Base-by-base conservation (phyloP, 805 yeast species). In the Wickerhamiella sorbophila region DNA sequence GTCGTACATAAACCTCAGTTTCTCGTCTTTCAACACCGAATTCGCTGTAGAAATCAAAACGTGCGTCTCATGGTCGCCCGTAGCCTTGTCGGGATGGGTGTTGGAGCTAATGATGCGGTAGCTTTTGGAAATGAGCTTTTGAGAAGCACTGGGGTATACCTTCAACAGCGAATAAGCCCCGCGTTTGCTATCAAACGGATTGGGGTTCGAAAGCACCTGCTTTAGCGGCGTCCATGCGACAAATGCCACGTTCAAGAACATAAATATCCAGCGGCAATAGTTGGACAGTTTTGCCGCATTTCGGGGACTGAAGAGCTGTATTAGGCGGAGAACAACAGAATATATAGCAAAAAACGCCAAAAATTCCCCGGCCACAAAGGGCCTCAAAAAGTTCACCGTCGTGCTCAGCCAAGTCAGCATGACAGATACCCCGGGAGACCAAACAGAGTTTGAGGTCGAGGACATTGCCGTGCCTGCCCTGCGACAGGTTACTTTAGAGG, bases 1-100 rank as follows among this genome's bases (percentile, higher is more conserved):
- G 61, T 87, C 95, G 57, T 87, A 88, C 2, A 77, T 57, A 35
- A 77, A 83, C 69, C 94, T 75, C 64, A 79, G 77, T 52, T 77
- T 76, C 10, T 77, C 69, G 57, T 83, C 91, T 12, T 79, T 69
- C 46, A 87, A 67, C 14, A 80, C 66, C 59, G 84, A 94, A 57
- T 84, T 67, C 16, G 94, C 49, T n/a, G 27, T 18, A 4, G 38
- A 9, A 15, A 36, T 24, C 15, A 14, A n/a, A 6, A n/a, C 17
- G 19, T 24, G 20, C 31, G 24, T 12, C 14, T 4, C 38, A 5
- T 26, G 48, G 36, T 32, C 21, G 9, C 41, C 46, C 15, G 48
- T 45, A n/a, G 33, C 39, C 45, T 63, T 62, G 45, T 62, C 66
- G 2, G 66, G 66, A 34, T 62, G 66, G 20, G 44, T 41, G 19